Evolutionary conservation across 352 stramenopile species (phyloP), one percentile per base, ranked within the genome.

Genomic region (Phytophthora tentaculata): DNA sequence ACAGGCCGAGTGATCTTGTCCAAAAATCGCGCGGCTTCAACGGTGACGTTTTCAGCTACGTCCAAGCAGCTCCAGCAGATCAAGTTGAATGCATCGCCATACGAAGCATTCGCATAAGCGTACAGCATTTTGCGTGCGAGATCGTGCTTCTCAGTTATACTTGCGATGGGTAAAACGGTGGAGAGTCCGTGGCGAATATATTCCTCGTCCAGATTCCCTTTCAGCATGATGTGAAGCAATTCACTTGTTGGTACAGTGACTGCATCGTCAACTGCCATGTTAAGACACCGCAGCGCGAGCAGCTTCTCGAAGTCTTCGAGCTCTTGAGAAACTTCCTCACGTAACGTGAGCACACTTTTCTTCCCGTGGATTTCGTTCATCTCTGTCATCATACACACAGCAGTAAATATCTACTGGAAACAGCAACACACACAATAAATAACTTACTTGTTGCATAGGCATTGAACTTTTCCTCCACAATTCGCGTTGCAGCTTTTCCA

Each of bases 61-160:
- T 94, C 84, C 48, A 92, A 69, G 56, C 83, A 92, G 47, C 84
- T 92, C 79, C 74, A 86, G 72, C 81, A 91, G 32, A 92, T 84
- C n/a, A 69, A 28, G 57, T 83, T 89, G 56, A 89, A 74, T 3
- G 80, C 79, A 14, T 91, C 76, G 1, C 83, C 86, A 32, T 90
- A 89, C 16, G 67, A 56, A 0, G 67, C 53, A 29, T 88, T 81
- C 12, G 81, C 83, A 53, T 88, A 92, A 14, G 71, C 77, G 3
- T 53, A 48, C 0, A 90, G 61, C 63, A 92, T 79, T 50, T 83
- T 88, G 1, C 68, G 60, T 0, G 77, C 77, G 14, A 94, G 65
- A 2, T 77, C 64, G 28, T 77, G 60, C 50, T 94, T 94, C 13
- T 92, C 86, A 0, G 41, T 53, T 48, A 90, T 69, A 29, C 61